Percentiles rank a stretch among this genome's conserved stretches.
Conservation (phyloP, 176 grass and related monocot genomes). For the Triticum dicoccoides region DNA sequence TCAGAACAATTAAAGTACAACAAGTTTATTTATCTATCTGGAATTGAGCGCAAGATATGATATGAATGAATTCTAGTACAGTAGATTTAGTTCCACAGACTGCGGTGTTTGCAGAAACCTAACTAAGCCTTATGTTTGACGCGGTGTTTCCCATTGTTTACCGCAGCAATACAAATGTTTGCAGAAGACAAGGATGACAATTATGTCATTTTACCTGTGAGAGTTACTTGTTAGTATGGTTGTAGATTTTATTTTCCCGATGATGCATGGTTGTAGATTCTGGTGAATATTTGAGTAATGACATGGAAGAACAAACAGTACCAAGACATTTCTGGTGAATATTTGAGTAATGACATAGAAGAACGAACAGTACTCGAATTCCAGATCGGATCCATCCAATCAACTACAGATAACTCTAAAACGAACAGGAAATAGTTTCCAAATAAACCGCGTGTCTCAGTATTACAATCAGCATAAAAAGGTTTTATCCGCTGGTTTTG, state of each 20-base stretch:
- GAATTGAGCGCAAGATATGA: background rate
- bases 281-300: background rate
- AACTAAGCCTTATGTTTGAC: background rate
- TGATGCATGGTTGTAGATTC: too few relatives aligned
- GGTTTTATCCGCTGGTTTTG: background rate
- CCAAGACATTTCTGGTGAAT: background rate
- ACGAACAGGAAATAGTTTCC: background rate
- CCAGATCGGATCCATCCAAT: background rate
- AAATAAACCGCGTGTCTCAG: background rate
- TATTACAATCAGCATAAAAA: background rate
- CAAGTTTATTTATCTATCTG: background rate
- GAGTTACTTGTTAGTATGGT: background rate
- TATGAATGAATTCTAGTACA: background rate
- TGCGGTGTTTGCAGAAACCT: background rate
- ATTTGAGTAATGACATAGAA: background rate
- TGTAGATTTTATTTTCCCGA: background rate
- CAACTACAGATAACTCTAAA: too few relatives aligned
- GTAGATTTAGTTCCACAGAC: background rate
- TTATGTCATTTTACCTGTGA: background rate
- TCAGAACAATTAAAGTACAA: too few relatives aligned
- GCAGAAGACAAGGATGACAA: background rate
- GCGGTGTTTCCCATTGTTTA: background rate
- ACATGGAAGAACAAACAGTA: background rate
- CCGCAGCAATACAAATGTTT: background rate
- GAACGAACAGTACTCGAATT: background rate